Evolutionary conservation across 495 filamentous ascomycete species (phyloP).

Genomic region (Apiosordaria backusii): DNA sequence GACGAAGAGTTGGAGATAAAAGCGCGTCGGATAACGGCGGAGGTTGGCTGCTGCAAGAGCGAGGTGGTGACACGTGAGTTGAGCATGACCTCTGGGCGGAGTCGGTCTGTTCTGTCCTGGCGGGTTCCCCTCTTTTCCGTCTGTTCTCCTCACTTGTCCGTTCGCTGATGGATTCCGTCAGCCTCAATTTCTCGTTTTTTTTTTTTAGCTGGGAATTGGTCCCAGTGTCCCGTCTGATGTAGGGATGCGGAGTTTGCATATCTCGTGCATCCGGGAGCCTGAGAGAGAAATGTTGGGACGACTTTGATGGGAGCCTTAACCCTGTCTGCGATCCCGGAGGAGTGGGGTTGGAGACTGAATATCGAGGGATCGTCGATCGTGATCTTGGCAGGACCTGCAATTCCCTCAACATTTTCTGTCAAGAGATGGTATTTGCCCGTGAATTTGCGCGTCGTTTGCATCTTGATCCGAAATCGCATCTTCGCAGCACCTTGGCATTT

Average conservation of each 20-base stretch:
- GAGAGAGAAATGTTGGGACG: neutral
- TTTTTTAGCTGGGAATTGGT: neutral
- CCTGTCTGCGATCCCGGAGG: neutral
- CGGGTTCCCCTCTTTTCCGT: neutral
- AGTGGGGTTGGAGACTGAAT: neutral
- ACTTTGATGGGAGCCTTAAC: neutral
- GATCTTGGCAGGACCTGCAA: neutral
- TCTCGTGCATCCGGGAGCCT: neutral
- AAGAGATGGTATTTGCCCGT: neutral
- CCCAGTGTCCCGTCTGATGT: neutral
- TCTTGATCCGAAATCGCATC: neutral
- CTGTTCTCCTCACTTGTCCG: neutral
- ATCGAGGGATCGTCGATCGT: neutral
- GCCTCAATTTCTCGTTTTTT: neutral
- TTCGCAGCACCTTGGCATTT: neutral
- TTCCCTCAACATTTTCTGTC: neutral
- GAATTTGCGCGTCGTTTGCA: neutral
- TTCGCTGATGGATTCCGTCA: neutral
- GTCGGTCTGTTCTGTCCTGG: neutral
- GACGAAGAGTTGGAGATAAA: neutral
- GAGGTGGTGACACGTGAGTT: conserved; percentile 1
- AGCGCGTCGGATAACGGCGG: conserved; percentile 1
- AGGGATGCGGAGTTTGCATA: neutral
- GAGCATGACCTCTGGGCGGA: neutral
- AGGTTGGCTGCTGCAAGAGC: neutral